phyloP scores from a whole-genome alignment of 2,329 filamentous ascomycete species.

The Domatiomyces globalis region DNA sequence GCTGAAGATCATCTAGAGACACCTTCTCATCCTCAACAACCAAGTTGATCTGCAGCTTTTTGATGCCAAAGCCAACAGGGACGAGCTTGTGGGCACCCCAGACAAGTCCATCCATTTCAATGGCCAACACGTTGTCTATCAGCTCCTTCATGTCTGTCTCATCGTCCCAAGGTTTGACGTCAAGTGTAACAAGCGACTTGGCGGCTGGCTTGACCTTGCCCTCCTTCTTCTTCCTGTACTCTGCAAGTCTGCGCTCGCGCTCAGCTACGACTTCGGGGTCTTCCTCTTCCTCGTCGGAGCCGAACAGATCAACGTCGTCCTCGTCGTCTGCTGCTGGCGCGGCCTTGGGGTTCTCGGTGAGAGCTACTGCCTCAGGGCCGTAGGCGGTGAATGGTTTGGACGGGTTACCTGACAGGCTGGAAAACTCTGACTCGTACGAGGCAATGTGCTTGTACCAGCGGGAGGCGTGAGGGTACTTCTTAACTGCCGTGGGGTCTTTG shows the following conservation, averaged over 20 bases:
- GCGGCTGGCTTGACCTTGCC: conserved; percentile 79
- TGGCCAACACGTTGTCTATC: conserved; percentile 64
- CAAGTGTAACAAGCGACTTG: conserved; percentile 90
- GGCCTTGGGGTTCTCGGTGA: conserved; percentile 74
- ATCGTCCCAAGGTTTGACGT: conserved; percentile 98
- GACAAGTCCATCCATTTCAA: conserved; percentile 85
- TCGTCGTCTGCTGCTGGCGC: conserved; percentile 58
- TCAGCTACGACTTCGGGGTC: conserved; percentile 71
- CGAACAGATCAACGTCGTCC: conserved; percentile 86
- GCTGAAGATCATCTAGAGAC: conserved; percentile 72
- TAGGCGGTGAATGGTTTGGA: conserved; percentile 80
- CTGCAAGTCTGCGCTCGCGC: conserved; percentile 78
- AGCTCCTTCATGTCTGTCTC: conserved; percentile 83
- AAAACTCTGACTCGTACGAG: conserved; percentile 84
- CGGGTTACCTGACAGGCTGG: conserved; percentile 77
- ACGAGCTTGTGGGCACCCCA: conserved; percentile 90
- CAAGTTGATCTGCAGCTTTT: conserved; percentile 97
- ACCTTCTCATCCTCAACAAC: conserved; percentile 97
- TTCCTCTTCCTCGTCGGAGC: conserved; percentile 85
- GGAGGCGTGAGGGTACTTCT: conserved; percentile 84
- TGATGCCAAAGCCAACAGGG: conserved; percentile 90
- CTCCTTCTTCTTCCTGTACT: conserved; percentile 96
- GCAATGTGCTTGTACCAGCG: conserved; percentile 99
- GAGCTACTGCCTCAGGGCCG: conserved; percentile 66
- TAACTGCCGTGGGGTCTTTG: conserved; percentile 56